These are phyloP conservation scores for Didymella exigua DNA, from an alignment of 2,329 filamentous ascomycete species.

Conservation along the genomic window DNA sequence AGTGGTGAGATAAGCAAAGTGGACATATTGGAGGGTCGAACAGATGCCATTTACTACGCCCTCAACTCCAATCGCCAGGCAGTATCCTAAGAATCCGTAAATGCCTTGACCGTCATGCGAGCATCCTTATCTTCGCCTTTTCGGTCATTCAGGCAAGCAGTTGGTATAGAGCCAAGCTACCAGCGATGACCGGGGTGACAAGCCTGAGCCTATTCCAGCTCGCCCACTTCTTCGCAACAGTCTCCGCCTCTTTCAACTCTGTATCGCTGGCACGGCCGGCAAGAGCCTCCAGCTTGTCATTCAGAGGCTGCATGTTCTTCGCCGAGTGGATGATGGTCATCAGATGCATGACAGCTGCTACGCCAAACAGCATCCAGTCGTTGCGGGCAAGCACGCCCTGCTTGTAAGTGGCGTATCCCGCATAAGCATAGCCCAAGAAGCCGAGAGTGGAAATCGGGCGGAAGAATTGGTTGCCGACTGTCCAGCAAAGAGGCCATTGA, in stretches of 20 bases:
- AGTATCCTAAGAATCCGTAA: neutral
- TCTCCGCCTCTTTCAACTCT: slow-evolving; percentile 41
- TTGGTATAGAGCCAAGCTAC: slow-evolving; percentile 42
- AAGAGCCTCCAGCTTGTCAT: slow-evolving; percentile 55
- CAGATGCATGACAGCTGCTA: slow-evolving; percentile 54
- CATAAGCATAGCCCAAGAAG: slow-evolving; percentile 56
- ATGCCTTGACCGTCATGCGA: neutral
- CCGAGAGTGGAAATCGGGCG: slow-evolving; percentile 58
- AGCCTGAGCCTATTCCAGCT: slow-evolving; percentile 45
- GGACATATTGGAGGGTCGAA: neutral
- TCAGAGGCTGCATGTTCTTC: slow-evolving; percentile 59
- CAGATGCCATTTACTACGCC: neutral
- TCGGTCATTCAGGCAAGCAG: slow-evolving; percentile 18
- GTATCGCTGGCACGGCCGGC: slow-evolving; percentile 39
- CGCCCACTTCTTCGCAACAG: slow-evolving; percentile 44
- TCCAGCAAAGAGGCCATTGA: slow-evolving; percentile 59
- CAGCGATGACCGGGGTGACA: slow-evolving; percentile 44
- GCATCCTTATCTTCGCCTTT: neutral
- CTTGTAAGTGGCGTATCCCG: slow-evolving; percentile 47
- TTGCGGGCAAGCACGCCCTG: slow-evolving; percentile 39
- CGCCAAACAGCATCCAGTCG: slow-evolving; percentile 55
- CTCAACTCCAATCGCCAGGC: neutral
- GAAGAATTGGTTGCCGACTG: slow-evolving; percentile 59
- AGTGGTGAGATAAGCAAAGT: neutral
- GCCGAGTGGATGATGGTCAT: slow-evolving; percentile 57